Base-by-base conservation (phyloP, 768 basidiomycete species). In the Rhizopogon vinicolor region DNA sequence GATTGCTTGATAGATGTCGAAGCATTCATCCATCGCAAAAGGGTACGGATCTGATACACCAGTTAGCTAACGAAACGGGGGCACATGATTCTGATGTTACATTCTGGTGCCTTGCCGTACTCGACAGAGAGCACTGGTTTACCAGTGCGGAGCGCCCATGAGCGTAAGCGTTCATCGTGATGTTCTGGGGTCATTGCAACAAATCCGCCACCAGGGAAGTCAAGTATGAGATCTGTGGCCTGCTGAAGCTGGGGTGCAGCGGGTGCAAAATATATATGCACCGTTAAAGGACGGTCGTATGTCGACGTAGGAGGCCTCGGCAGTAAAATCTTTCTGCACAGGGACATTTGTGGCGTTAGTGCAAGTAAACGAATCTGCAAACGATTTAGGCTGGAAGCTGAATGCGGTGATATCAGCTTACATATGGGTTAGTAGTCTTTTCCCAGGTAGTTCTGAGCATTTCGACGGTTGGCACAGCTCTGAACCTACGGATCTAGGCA, bases 401-500 rank as follows among this genome's bases (percentile, higher is more conserved):
- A 50, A 6, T 56, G 53, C 56, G 58, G 49, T 58, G 61, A 22
- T 16, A 25, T 25, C 3, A 19, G 66, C 83, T 59, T 63, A 92
- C 93, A 74, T 92, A 90, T 57, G 95, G 97, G 72, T 98, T 96
- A 2, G 81, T 79, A 0, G 93, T 92, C 77, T 99, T 99, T 72
- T 96, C 95, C 97, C 97, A 99, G 22, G 93, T 98, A 16, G 82
- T 78, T 3, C 97, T 85, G 22, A 99, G 80, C 89, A 98, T 93
- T 73, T 99, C 96, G 22, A 98, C 87, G 0, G 96, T 97, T 46
- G 93, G 94, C 0, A 95, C 84, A 22, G 96, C 93, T 63, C 97
- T 80, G 67, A 91, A 98, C 55, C 86, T 83, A 55, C 95, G 88
- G 51, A 99, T 81, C 94, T 98, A 65, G 33, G 28, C 44, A 29